Conservation (phyloP, 345 rosid genomes). For the Sisymbrium altissimum region DNA sequence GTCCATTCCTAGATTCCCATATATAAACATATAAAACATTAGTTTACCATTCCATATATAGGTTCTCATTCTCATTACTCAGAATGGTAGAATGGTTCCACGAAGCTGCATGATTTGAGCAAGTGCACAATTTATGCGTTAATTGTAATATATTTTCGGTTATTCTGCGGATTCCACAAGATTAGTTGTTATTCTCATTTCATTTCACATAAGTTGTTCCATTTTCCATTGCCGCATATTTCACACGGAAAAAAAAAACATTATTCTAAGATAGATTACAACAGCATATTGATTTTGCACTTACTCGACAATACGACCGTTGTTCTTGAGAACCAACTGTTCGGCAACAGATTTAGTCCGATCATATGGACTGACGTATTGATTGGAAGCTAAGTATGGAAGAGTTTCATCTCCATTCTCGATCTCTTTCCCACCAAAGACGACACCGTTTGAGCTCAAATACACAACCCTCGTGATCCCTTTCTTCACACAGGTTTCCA, state of each 20-base stretch:
- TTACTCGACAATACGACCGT: constrained; percentile 57
- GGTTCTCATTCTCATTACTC: not conserved
- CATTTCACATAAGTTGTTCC: too few relatives aligned
- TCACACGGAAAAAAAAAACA: too few relatives aligned
- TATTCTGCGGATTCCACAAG: too few relatives aligned
- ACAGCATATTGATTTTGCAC: not conserved
- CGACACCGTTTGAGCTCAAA: constrained; percentile 79
- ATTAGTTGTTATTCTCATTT: too few relatives aligned
- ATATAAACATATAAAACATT: not conserved
- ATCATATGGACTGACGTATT: constrained; percentile 58
- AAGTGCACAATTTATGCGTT: too few relatives aligned
- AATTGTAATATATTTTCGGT: too few relatives aligned
- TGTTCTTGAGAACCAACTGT: constrained; percentile 66
- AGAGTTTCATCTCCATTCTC: constrained; percentile 73
- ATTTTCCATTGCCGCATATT: too few relatives aligned
- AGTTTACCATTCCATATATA: not conserved
- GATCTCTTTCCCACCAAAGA: constrained; percentile 68
- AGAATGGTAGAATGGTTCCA: too few relatives aligned
- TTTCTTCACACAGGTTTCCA: constrained; percentile 63
- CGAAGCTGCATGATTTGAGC: too few relatives aligned
- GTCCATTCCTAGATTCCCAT: not conserved
- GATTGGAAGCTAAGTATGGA: constrained; percentile 58
- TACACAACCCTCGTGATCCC: constrained; percentile 65
- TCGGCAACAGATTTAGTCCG: constrained; percentile 74
- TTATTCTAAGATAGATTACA: too few relatives aligned